Conservation (phyloP, 441 rosid species). For the Corymbia calophylla region DNA sequence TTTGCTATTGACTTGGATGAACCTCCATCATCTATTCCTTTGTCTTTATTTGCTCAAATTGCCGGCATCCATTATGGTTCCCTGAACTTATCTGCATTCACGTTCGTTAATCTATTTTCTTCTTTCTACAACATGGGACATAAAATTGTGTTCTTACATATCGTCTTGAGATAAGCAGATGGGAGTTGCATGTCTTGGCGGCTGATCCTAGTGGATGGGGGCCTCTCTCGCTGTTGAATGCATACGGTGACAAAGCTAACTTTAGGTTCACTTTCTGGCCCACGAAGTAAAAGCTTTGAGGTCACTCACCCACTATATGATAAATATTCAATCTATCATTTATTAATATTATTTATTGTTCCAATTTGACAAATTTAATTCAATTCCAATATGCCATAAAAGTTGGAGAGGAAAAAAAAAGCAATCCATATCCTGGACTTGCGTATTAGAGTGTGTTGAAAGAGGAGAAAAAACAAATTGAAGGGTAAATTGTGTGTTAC, state of each 20-base stretch:
- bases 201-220: background rate
- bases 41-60: background rate
- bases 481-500: too few relatives aligned
- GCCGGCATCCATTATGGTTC: background rate
- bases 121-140: background rate
- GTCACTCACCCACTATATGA: background rate
- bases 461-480: too few relatives aligned
- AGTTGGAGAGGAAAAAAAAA: too few relatives aligned
- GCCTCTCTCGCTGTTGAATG: background rate
- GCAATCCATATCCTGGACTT: too few relatives aligned
- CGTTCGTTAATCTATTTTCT: background rate
- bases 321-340: too few relatives aligned
- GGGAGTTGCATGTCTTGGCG: background rate
- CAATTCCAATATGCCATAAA: too few relatives aligned
- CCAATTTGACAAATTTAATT: too few relatives aligned
- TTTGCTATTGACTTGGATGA: background rate
- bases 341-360: too few relatives aligned
- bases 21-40: background rate
- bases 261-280: background rate
- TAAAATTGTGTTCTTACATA: background rate
- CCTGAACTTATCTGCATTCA: background rate
- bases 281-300: background rate
- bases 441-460: too few relatives aligned
- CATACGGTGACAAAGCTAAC: background rate
- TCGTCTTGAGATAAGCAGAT: background rate